Evolutionary conservation across 2,329 filamentous ascomycete genomes (phyloP), one percentile per base, ranked within the genome.

Genomic region (Simplicillium aogashimaense): DNA sequence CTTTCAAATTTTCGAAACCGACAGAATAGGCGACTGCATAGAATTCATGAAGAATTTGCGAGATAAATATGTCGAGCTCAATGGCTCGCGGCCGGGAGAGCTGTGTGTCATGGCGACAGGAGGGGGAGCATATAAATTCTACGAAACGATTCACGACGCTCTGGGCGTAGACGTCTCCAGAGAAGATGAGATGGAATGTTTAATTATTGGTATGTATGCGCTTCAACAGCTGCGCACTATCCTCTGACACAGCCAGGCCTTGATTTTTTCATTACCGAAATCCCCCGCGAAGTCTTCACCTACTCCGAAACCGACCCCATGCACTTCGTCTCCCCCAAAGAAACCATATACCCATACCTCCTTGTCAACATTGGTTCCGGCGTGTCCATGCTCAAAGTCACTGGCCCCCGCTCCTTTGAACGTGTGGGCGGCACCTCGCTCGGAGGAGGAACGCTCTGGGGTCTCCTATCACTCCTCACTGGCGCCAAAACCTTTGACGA

Each of bases 181-280:
- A 34, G 92, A 97, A 62, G 92, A 98, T 55, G 92, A 98, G 65
- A 98, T 98, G 92, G 88, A 95, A 61, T 98, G 92, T 57, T 67
- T 98, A 43, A 98, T 98, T 47, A 92, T 92, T 54, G 88, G 86
- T 88, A 61, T 48, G 69, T 49, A 25, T n/a, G n/a, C n/a, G n/a
- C n/a, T n/a, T n/a, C n/a, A n/a, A n/a, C n/a, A n/a, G n/a, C n/a
- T n/a, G n/a, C n/a, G n/a, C n/a, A n/a, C n/a, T n/a, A n/a, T n/a
- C n/a, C n/a, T n/a, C 30, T 8, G 7, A 28, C 28, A 17, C 4
- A 31, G n/a, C n/a, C 51, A 87, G 88, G 90, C 11, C 79, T 98
- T 34, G 92, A 98, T 59, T 98, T 97, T 67, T 97, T 98, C 70
- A 97, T 97, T 56, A 94, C 87, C 48, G 89, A 97, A 59, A 97